Base-by-base conservation (phyloP, 768 basidiomycete genomes). In the Lyophyllum semitale region DNA sequence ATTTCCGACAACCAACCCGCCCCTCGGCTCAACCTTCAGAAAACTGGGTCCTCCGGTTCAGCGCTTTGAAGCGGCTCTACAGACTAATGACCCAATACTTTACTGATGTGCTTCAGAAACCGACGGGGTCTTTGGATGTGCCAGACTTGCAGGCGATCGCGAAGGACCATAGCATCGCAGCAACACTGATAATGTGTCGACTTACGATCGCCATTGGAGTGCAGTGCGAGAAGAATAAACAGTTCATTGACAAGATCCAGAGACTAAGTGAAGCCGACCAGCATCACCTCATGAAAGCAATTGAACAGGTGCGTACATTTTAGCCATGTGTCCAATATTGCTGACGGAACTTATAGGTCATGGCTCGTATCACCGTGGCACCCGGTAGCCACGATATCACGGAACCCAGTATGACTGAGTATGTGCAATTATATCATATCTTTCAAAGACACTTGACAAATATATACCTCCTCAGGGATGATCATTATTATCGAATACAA, bases 21-120 rank as follows among this genome's bases (percentile, higher is more conserved):
- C 73, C 82, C 5, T 76, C 85, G 0, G 71, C 80, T 17, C 85
- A 90, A 51, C 78, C 78, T 2, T 84, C 88, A 11, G 92, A 93
- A 64, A 95, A 92, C 71, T 96, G 93, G 93, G 91, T 94, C 53
- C 72, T 94, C 29, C 85, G 93, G 12, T 93, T 94, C 70, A 87
- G 81, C 69, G 71, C 88, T 8, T 81, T 95, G 57, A 95, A 95
- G 65, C 84, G 89, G 22, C 79, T 95, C 48, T 95, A 93, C 71
- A 82, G 93, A 42, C 83, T 94, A 35, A 88, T 95, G 77, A 92
- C 90, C 1, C 91, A 93, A 65, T 96, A 94, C 69, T 90, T 89
- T 63, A 83, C 86, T 45, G 88, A 94, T 69, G 83, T 92, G 2
- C 81, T 95, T 20, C 88, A 90, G 64, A 90, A 90, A 51, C 88